These are phyloP conservation scores for Cordyceps javanica DNA, from an alignment of 2,329 filamentous ascomycete species.

Conservation along the genomic window DNA sequence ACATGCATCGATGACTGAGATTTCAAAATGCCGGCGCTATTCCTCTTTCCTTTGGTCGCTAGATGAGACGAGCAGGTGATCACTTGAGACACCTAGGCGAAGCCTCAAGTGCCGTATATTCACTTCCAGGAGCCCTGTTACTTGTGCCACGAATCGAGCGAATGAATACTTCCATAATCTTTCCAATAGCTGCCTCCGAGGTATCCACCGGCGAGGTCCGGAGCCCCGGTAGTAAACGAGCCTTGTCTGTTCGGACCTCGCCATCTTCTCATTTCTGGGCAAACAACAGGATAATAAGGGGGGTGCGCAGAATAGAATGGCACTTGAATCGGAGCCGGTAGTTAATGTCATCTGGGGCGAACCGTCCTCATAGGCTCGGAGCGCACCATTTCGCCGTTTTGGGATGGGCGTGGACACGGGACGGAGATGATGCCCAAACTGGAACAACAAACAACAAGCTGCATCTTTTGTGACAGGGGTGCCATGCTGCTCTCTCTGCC, in stretches of 20 bases:
- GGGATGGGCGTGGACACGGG: background rate
- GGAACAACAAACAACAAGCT: constrained; percentile 8
- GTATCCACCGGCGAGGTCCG: background rate
- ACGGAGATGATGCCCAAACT: constrained; percentile 13
- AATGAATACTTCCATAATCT: background rate
- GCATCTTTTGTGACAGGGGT: constrained; percentile 6
- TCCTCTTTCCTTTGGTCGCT: background rate
- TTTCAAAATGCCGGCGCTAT: constrained; percentile 7
- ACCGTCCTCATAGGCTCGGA: background rate
- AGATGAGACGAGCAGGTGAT: background rate
- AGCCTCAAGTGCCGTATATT: background rate
- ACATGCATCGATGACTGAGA: constrained; percentile 3
- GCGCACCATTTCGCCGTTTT: constrained; percentile 2
- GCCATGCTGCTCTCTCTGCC: background rate
- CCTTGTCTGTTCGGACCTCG: background rate
- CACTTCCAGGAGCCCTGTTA: background rate
- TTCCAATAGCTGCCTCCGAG: background rate
- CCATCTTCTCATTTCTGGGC: background rate
- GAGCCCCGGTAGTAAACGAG: background rate
- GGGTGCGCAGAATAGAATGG: background rate
- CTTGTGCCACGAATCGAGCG: background rate
- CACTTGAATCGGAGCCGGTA: constrained; percentile 3
- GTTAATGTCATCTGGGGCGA: background rate
- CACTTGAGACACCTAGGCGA: background rate
- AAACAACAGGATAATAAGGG: background rate